Percentiles rank a stretch among this genome's conserved stretches.
Evolutionary conservation across 192 early-diverging fungal species (phyloP).

Genomic region (Backusella psychrophila): DNA sequence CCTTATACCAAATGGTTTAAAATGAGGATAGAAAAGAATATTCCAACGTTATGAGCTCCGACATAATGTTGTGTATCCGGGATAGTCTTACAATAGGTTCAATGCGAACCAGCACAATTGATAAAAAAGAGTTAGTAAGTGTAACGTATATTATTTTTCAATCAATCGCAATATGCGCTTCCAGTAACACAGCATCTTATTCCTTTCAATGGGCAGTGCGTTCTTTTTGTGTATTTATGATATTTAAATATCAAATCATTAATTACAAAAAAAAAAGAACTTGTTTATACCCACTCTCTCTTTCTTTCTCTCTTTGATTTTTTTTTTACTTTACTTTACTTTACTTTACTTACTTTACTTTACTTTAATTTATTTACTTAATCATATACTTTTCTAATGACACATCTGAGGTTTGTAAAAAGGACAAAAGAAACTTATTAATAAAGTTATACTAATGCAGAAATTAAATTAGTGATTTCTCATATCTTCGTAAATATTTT

Average conservation of each 20-base stretch:
- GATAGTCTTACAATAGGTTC: background rate
- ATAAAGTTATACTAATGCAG: background rate
- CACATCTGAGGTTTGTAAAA: constrained; percentile 23
- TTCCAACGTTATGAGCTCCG: background rate
- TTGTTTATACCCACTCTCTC: background rate
- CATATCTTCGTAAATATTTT: constrained; percentile 25
- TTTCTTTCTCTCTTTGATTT: background rate
- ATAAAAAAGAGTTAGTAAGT: background rate
- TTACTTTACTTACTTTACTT: background rate
- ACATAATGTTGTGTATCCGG: background rate
- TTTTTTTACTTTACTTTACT: background rate
- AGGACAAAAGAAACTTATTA: background rate
- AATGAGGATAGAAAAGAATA: background rate
- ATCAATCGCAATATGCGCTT: background rate
- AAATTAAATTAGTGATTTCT: constrained; percentile 23
- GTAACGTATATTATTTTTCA: background rate
- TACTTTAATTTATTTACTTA: background rate
- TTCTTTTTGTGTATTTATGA: background rate
- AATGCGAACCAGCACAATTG: background rate
- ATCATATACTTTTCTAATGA: constrained; percentile 7
- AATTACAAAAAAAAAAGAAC: background rate
- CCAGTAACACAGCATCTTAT: background rate
- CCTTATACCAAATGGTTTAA: background rate
- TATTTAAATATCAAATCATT: background rate
- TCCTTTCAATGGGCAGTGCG: background rate